A percentile compares a stretch with the other conserved stretches of the same genome.
Conservation (phyloP, 2,329 filamentous ascomycete species). For the Diaporthe humulicola region DNA sequence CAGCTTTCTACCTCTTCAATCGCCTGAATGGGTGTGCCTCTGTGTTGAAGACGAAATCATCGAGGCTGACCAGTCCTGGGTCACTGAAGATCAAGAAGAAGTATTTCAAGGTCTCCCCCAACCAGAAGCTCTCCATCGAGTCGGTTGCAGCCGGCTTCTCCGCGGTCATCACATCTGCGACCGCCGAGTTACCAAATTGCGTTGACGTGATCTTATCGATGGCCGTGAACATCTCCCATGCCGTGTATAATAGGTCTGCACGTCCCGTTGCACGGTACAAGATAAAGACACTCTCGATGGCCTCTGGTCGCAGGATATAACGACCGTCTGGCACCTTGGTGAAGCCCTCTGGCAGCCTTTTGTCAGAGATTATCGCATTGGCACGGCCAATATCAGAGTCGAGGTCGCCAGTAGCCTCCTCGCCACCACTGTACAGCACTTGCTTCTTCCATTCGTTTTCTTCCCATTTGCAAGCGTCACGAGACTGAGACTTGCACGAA, state of each 20-base stretch:
- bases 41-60: conserved; percentile 39
- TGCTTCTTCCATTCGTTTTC: conserved; percentile 46
- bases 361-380: conserved; percentile 23
- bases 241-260: conserved; percentile 31
- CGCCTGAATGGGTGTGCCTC: conserved; percentile 39
- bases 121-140: conserved; percentile 41
- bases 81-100: conserved; percentile 38
- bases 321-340: conserved; percentile 24
- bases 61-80: conserved; percentile 25
- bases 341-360: conserved; percentile 34
- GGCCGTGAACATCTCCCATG: conserved; percentile 39
- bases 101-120: conserved; percentile 40
- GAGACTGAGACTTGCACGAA: conserved; percentile 50
- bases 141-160: conserved; percentile 14
- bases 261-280: conserved; percentile 36
- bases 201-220: conserved; percentile 31
- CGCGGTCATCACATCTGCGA: conserved; percentile 30
- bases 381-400: conserved; percentile 25
- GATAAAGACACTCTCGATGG: conserved; percentile 39
- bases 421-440: conserved; percentile 29
- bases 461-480: conserved; percentile 47
- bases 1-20: neutral
- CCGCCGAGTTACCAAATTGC: conserved; percentile 32
- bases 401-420: conserved; percentile 21
- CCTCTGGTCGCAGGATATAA: conserved; percentile 39